Percentiles rank a stretch among this genome's conserved stretches.
phyloP scores from a whole-genome alignment of 176 grass and related monocot genomes.

The Carex parvula region DNA sequence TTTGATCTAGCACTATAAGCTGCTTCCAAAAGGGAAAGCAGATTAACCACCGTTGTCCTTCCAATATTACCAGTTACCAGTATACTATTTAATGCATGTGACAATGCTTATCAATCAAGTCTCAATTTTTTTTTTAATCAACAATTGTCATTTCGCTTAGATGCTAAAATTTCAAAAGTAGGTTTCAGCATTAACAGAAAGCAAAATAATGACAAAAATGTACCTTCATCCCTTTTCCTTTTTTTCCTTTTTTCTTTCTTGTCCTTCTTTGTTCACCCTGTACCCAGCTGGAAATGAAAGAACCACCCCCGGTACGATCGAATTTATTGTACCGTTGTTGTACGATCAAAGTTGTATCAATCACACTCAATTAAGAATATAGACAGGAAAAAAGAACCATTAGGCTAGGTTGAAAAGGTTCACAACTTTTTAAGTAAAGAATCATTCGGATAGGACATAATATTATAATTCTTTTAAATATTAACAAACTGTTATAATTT shows the following conservation, averaged over 20 bases:
- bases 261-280: not conserved
- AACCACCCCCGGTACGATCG: not conserved
- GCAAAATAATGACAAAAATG: not conserved
- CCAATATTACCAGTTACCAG: not conserved
- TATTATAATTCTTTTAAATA: no score
- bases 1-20: not conserved
- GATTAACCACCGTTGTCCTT: slow-evolving; percentile 14
- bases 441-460: not conserved
- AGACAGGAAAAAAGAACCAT: not conserved
- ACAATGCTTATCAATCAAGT: slow-evolving; percentile 15
- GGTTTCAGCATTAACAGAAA: not conserved
- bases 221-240: not conserved
- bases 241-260: not conserved
- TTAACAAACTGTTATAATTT: no score
- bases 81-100: not conserved
- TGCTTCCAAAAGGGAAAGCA: not conserved
- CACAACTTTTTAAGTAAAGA: slow-evolving; percentile 13
- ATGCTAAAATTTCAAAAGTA: no score
- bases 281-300: not conserved
- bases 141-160: no score
- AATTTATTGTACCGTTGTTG: not conserved
- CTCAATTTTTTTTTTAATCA: no score
- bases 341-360: not conserved
- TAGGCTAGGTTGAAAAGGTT: not conserved
- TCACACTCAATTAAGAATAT: not conserved